Evolutionary conservation across 305 asterid genomes (phyloP), one percentile per base, ranked within the genome.

Genomic region (Ilex paraguariensis): DNA sequence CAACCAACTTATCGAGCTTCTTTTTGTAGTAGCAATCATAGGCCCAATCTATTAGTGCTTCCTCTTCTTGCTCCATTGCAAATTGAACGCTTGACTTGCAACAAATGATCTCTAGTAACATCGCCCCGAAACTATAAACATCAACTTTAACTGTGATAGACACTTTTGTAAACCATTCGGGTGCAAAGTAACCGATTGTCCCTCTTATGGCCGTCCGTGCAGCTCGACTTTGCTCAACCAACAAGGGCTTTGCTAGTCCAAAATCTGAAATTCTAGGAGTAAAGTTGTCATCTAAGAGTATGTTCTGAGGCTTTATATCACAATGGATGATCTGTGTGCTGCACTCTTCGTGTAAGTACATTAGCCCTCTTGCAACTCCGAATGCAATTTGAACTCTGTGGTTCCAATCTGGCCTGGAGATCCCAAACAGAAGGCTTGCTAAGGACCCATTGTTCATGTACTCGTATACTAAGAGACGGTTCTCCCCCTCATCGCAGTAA

Each of bases 161-260:
- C 6, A 75, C 70, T 10, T 68, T 74, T 56, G 71, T 71, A 12
- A 74, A 78, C 83, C 80, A 78, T 11, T 78, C 83, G 0, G 83
- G 80, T 4, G 83, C 83, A n/a, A 78, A 70, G 68, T 78, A 78
- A 10, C 80, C 83, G 0, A 61, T 30, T 6, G 78, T 78, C 33
- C 83, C 83, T 46, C 78, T 65, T 5, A 69, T 68, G 36, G 59
- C 67, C 0, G 80, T 68, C 11, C 57, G 49, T 0, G 71, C 74
- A 40, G 72, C 63, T 3, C 74, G 75, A 36, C 69, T 70, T 57
- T 78, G 83, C 13, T 75, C 80, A 0, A 61, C 59, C 31, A 71
- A 13, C 69, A 78, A 4, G 31, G 66, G 78, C 65, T 78, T 75
- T 10, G 83, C 78, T 54, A 75, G 52, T 36, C 83, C 80, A 13